A percentile compares a stretch with the other conserved stretches of the same genome.
phyloP scores from a whole-genome alignment of 805 yeast species.

The Wickerhamiella galacta region DNA sequence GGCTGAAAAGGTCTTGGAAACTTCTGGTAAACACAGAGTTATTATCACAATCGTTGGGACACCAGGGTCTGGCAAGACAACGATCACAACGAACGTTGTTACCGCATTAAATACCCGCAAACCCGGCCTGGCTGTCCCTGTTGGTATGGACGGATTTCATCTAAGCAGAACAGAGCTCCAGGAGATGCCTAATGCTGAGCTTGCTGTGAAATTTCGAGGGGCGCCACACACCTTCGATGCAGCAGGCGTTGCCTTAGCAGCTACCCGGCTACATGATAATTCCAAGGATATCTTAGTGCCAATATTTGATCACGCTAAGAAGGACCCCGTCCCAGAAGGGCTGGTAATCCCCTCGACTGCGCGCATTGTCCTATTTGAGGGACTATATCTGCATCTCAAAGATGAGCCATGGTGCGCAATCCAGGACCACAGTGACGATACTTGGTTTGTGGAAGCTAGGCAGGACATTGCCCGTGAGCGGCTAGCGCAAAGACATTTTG shows the following conservation, averaged over 20 bases:
- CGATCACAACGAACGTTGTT: constrained; percentile 36
- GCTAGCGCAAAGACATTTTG: constrained; percentile 47
- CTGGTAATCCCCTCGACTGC: constrained; percentile 30
- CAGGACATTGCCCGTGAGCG: constrained; percentile 33
- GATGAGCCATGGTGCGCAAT: constrained; percentile 45
- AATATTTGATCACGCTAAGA: constrained; percentile 51
- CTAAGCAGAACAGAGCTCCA: constrained; percentile 33
- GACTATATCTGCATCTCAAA: constrained; percentile 48
- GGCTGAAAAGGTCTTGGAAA: no score
- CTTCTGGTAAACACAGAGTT: no score
- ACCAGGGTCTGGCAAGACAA: constrained; percentile 79
- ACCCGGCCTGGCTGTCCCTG: constrained; percentile 14
- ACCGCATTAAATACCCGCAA: constrained; percentile 22
- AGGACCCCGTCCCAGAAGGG: constrained; percentile 49
- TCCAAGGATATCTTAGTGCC: constrained; percentile 27
- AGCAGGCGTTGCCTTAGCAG: constrained; percentile 25
- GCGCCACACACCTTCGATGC: constrained; percentile 79
- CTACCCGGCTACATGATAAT: constrained; percentile 17
- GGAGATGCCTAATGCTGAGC: constrained; percentile 35
- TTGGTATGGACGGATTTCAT: constrained; percentile 72
- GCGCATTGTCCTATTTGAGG: constrained; percentile 53
- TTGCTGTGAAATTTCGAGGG: constrained; percentile 55
- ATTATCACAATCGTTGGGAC: constrained; percentile 51
- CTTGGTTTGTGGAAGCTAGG: constrained; percentile 33
- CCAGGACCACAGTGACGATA: constrained; percentile 23